Base-by-base conservation (phyloP, 768 basidiomycete species). In the Leucosporidium scottii region DNA sequence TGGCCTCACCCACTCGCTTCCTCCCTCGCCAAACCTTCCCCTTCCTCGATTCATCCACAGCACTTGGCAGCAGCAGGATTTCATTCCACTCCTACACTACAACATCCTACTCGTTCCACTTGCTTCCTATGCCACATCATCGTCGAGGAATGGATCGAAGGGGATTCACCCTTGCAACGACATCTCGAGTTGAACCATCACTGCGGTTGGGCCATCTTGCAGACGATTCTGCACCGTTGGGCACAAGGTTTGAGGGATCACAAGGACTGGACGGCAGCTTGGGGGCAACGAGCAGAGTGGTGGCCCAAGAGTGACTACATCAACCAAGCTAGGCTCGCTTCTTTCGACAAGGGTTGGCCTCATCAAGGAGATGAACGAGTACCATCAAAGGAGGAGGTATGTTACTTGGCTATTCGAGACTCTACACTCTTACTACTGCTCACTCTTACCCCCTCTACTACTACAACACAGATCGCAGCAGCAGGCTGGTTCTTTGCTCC, bases 311-410 rank as follows among this genome's bases (percentile, higher is more conserved):
- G 65, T 3, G 63, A 36, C 15, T 18, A 31, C n/a, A 64, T 70
- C 54, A n/a, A 30, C 25, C 12, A 28, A 4, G 65, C 62, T 61
- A 57, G 69, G 55, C 48, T n/a, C 36, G 62, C 47, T 31, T 61
- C 65, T 47, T 70, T 70, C 55, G 47, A 47, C n/a, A 17, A 50
- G 13, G 69, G 65, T 0, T 70, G 69, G 69, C 69, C 69, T 25
- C 62, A 70, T 49, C 28, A 67, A 6, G 69, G 60, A 12, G 55
- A 47, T 4, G 50, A 64, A 28, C 62, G 65, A 5, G 39, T 70
- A 2, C 65, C 69, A 17, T 67, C 65, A 7, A 25, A 31, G 5
- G 55, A 64, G 21, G 59, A 70, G 48, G 69, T 67, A 36, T 51
- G 69, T 69, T 21, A 8, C 4, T 4, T 23, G 23, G 5, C 17